Base-by-base conservation (phyloP, 2,329 filamentous ascomycete species). In the Penicillium sp. region DNA sequence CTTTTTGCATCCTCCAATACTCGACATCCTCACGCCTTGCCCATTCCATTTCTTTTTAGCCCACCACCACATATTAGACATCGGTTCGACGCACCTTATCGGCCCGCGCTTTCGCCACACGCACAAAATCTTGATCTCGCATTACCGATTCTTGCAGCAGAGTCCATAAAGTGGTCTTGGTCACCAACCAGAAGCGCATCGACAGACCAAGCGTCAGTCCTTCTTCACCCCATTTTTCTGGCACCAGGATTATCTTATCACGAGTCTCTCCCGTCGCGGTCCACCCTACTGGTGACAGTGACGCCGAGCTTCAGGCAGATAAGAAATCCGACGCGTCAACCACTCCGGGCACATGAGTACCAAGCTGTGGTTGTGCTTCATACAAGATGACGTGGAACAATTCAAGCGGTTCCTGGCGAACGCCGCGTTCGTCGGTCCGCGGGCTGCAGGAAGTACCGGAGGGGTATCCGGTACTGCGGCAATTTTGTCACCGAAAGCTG, bases 301-400 rank as follows among this genome's bases (percentile, higher is more conserved):
- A 95, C 89, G 89, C 85, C 86, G 68, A 72, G 71, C 75, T 78
- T 75, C 74, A 79, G 81, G 77, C 75, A 72, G 72, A 70, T 66
- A 71, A 74, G 75, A 69, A 63, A 59, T 69, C 67, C 64, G 60
- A 62, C 60, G 57, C 57, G 39, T 46, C 57, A 46, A 66, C 46
- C 61, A 64, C 51, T 64, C 60, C 62, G 72, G 69, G 75, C 83
- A 83, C 83, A 93, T 97, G 92, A 97, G 89, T 86, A 87, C 90
- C 78, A 82, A 87, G 82, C 84, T 99, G 72, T 96, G 92, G 92
- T 91, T 90, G 81, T 89, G 83, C 72, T 97, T 92, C 72, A 87
- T 95, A 79, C 87, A 96, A 83, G 88, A 96, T 81, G 90, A 99
- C 83, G 87, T 95, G 83, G 91, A 95, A 71, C 84, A 78, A 69